Conservation (phyloP, 192 early-diverging fungal genomes). For the Endogone sp. region DNA sequence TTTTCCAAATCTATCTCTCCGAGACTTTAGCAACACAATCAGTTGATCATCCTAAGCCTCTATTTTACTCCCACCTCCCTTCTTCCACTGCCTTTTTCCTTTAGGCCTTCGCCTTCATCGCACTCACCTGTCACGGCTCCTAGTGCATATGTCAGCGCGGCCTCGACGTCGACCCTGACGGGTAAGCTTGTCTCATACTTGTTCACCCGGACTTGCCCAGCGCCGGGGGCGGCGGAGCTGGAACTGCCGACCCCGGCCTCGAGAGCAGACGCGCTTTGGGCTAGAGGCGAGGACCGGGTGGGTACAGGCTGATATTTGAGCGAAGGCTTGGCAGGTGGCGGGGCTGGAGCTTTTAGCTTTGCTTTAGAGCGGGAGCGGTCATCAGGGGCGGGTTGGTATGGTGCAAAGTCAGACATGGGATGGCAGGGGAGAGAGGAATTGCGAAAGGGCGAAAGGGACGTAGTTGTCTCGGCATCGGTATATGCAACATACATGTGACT, state of each 20-base stretch:
- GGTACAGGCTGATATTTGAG: neutral
- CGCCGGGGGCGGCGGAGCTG: constrained; percentile 12
- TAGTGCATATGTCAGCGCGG: constrained; percentile 62
- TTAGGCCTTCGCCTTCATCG: too few species aligned
- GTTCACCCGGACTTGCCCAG: constrained; percentile 52
- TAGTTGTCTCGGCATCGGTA: too few species aligned
- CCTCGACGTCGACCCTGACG: constrained; percentile 72
- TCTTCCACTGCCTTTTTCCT: too few species aligned
- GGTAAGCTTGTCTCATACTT: constrained; percentile 73
- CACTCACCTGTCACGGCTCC: constrained; percentile 49
- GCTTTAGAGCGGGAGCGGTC: constrained; percentile 9
- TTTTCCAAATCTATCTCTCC: too few species aligned
- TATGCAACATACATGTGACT: too few species aligned
- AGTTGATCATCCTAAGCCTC: too few species aligned
- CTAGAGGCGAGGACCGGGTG: constrained; percentile 14
- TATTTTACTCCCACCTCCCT: too few species aligned
- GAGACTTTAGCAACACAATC: too few species aligned
- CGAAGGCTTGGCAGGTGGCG: neutral
- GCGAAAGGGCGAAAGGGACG: too few species aligned
- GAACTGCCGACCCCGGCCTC: constrained; percentile 17
- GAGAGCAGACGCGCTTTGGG: constrained; percentile 21
- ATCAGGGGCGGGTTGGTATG: constrained; percentile 44
- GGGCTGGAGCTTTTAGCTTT: neutral
- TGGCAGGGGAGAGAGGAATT: too few species aligned
- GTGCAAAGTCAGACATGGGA: constrained; percentile 27